Evolutionary conservation across 768 basidiomycete species (phyloP).

Genomic region (Hypholoma sublateritium): DNA sequence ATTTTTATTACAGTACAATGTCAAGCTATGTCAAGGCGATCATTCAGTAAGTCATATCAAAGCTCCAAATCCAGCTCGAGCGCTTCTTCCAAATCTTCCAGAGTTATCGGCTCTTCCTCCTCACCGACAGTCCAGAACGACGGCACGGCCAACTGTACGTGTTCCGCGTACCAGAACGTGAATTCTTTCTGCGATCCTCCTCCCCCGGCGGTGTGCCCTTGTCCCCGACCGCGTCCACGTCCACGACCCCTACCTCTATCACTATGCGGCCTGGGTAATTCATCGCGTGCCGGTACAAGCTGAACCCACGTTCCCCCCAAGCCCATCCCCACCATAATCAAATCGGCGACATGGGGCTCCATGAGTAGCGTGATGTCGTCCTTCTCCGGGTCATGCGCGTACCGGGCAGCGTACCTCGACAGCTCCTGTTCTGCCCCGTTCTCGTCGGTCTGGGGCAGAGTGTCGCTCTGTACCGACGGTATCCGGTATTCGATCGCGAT

Average conservation of each 20-base stretch:
- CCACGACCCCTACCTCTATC: conserved; percentile 5
- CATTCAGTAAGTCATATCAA: no score
- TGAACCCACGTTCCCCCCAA: conserved; percentile 62
- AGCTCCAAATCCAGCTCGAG: neutral
- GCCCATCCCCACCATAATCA: conserved; percentile 51
- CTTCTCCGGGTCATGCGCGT: conserved; percentile 38
- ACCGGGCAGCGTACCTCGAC: neutral
- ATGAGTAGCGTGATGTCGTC: conserved; percentile 58
- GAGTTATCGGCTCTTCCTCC: conserved; percentile 10
- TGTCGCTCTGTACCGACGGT: conserved; percentile 7
- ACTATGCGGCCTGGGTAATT: neutral
- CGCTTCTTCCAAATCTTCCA: neutral
- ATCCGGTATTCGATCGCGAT: conserved; percentile 12
- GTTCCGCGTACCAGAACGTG: conserved; percentile 61
- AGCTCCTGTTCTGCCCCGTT: conserved; percentile 1
- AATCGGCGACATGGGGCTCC: conserved; percentile 37
- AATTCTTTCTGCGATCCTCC: conserved; percentile 13
- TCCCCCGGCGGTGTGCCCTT: neutral
- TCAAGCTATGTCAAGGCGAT: no score
- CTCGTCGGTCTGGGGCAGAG: neutral
- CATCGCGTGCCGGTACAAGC: conserved; percentile 37
- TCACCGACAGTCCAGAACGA: conserved; percentile 43
- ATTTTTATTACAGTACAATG: no score
- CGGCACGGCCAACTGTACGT: conserved; percentile 50
- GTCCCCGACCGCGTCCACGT: neutral